Conservation (phyloP, 2,329 filamentous ascomycete species). For the Aspergillus sp. region DNA sequence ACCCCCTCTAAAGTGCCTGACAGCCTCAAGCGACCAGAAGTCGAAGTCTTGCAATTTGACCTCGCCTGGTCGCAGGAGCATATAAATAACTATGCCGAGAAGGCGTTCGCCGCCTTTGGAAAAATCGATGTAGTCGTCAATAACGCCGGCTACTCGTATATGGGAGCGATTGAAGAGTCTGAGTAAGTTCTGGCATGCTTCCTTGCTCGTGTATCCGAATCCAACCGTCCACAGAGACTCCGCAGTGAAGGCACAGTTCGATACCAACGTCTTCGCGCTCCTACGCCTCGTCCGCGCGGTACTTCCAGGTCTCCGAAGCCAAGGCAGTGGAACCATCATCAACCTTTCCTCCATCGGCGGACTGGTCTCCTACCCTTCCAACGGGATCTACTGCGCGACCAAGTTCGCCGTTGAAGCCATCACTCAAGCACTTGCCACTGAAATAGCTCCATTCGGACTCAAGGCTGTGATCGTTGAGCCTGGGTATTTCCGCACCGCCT, state of each 20-base stretch:
- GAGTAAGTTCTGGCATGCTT: neutral
- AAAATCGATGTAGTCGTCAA: constrained; percentile 7
- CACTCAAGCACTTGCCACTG: constrained; percentile 1
- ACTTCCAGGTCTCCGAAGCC: neutral
- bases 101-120: constrained; percentile 3
- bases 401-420: constrained; percentile 10
- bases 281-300: constrained; percentile 3
- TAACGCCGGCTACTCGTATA: constrained; percentile 7
- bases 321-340: constrained; percentile 11
- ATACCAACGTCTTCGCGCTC: constrained; percentile 8
- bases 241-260: constrained; percentile 9
- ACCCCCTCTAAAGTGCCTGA: constrained; percentile 9
- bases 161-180: constrained; percentile 10
- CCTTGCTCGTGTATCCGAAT: neutral
- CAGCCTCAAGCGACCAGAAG: neutral
- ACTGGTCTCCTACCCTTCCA: neutral
- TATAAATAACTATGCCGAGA: constrained; percentile 1
- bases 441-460: constrained; percentile 9
- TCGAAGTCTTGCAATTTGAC: constrained; percentile 5
- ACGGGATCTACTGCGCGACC: constrained; percentile 11
- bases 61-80: constrained; percentile 4
- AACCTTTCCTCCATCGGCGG: constrained; percentile 13
- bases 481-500: constrained; percentile 9
- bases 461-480: constrained; percentile 10
- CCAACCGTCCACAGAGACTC: neutral